Conservation (phyloP, 108 stramenopile genomes). For the Skeletonema grethae region DNA sequence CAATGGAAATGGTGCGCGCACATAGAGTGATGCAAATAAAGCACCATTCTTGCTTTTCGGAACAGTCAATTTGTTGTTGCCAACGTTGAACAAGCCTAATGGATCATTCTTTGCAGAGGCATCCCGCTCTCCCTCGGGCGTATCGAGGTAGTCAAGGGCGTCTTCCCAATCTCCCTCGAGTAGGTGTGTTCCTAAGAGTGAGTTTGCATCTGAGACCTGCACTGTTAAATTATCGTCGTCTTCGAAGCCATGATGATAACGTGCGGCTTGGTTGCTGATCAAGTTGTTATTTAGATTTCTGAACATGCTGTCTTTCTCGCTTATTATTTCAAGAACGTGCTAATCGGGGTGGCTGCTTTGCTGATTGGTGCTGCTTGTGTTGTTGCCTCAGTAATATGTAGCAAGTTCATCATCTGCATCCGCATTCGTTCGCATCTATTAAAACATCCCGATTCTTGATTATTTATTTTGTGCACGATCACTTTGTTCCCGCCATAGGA, state of each 20-base stretch:
- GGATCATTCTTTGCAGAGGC: slow-evolving; percentile 28
- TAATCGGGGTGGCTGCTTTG: too few relatives aligned
- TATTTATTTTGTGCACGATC: too few relatives aligned
- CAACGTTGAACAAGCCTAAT: slow-evolving; percentile 13
- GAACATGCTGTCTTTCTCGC: neutral
- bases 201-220: slow-evolving; percentile 25
- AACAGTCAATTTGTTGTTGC: neutral
- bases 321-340: too few relatives aligned
- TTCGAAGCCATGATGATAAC: neutral
- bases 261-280: neutral
- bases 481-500: neutral
- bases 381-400: too few relatives aligned
- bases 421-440: too few relatives aligned
- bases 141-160: slow-evolving; percentile 24
- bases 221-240: slow-evolving; percentile 22
- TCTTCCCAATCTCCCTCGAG: slow-evolving; percentile 35
- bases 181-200: slow-evolving; percentile 21
- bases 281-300: too few relatives aligned
- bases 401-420: too few relatives aligned
- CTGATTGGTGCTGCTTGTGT: too few relatives aligned
- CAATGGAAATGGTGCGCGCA: slow-evolving; percentile 27
- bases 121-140: slow-evolving; percentile 27
- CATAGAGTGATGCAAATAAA: slow-evolving; percentile 32
- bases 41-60: slow-evolving; percentile 14
- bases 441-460: too few relatives aligned